These are phyloP conservation scores for Styphnolobium japonicum DNA, from an alignment of 306 rosid genomes.

Conservation along the genomic window DNA sequence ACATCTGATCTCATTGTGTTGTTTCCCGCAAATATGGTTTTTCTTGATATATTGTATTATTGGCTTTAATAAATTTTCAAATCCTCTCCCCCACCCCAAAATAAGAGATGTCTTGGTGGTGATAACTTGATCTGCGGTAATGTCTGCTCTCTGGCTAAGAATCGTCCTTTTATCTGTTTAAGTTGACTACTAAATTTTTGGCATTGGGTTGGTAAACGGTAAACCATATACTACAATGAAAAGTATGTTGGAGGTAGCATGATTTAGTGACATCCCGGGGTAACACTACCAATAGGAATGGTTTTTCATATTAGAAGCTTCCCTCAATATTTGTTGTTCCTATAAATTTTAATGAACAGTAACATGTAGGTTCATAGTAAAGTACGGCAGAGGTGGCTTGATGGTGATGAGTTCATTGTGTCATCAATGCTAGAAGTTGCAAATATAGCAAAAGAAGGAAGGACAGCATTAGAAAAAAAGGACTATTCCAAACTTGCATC, in stretches of 20 bases:
- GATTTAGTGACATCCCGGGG: background rate
- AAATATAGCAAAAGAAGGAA: conserved; percentile 71
- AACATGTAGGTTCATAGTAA: conserved; percentile 75
- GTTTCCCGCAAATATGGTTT: background rate
- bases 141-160: background rate
- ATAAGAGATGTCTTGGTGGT: background rate
- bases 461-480: conserved; percentile 51
- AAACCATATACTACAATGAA: background rate
- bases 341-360: background rate
- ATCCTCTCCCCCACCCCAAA: background rate
- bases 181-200: background rate
- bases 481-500: conserved; percentile 62
- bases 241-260: background rate
- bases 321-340: background rate
- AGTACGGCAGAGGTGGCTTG: conserved; percentile 84
- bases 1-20: background rate
- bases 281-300: background rate
- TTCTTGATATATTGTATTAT: background rate
- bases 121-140: background rate
- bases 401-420: conserved; percentile 73
- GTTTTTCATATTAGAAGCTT: background rate
- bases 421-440: conserved; percentile 82
- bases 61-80: background rate
- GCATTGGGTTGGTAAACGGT: conserved; percentile 14
- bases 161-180: background rate